Evolutionary conservation across 257 asterid species (phyloP).

Genomic region (Solanum arcanum): DNA sequence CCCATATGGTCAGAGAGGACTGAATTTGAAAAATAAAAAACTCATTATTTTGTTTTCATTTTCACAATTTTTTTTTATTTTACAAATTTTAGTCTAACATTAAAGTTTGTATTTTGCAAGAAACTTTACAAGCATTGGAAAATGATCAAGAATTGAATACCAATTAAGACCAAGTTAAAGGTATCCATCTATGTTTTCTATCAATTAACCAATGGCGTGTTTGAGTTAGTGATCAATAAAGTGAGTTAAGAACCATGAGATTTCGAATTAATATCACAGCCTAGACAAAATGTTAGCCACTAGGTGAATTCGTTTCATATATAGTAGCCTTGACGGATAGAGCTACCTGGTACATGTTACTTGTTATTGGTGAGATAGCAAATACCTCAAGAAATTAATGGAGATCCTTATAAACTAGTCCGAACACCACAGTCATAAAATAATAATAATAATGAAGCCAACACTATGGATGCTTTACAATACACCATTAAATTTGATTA

Average conservation of each 20-base stretch:
- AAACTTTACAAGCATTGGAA: too few relatives aligned
- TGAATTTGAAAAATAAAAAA: too few relatives aligned
- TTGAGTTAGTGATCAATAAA: background rate
- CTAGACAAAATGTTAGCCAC: background rate
- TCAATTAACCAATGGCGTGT: background rate
- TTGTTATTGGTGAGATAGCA: rapidly evolving
- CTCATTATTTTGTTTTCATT: too few relatives aligned
- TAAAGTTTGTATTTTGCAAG: too few relatives aligned
- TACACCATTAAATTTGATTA: background rate
- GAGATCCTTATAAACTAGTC: background rate
- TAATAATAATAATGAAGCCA: background rate
- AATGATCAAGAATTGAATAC: too few relatives aligned
- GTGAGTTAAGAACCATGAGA: rapidly evolving
- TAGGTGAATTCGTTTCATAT: background rate
- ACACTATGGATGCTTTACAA: background rate
- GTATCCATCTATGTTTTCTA: background rate
- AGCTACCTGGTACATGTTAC: too few relatives aligned
- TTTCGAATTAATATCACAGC: background rate
- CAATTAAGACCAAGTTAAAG: too few relatives aligned
- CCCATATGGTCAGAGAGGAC: too few relatives aligned
- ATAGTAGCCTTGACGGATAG: background rate
- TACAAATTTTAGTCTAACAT: too few relatives aligned
- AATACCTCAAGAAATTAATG: background rate
- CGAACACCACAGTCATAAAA: background rate
- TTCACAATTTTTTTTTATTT: too few relatives aligned